Base-by-base conservation (phyloP, 768 basidiomycete genomes). In the Nidula microcarpa region DNA sequence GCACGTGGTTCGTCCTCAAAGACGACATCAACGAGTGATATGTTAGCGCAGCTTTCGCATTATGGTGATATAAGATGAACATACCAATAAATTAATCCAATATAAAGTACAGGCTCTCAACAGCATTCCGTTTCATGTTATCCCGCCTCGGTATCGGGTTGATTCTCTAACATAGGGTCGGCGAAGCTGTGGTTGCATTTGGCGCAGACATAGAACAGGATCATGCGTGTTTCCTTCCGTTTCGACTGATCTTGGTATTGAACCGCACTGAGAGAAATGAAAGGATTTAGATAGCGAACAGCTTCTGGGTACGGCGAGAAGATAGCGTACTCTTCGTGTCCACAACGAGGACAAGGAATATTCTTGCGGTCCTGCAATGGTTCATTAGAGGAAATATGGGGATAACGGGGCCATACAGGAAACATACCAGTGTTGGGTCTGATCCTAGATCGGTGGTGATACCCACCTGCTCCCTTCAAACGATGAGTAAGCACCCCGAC, bases 241-340 rank as follows among this genome's bases (percentile, higher is more conserved):
- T 96, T 95, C 14, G 94, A 97, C 67, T 98, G 96, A 69, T 98
- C 96, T 69, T 98, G 96, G 68, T 89, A 98, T 65, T 91, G 84
- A 4, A 98, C 95, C 49, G 92, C 84, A 64, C 95, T 98, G 62
- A n/a, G 54, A 56, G 48, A 45, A 50, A 30, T 47, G 54, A 37
- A 50, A 41, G 46, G 36, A 43, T 35, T 45, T 39, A 46, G 39
- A 33, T 43, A 49, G 35, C 37, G 45, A 17, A 33, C 14, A 41
- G 32, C 36, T 23, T 36, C 5, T 30, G 52, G 41, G 36, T 32
- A 18, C 43, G 34, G 18, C 44, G 32, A 39, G 41, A 35, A 35
- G n/a, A 74, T 88, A 60, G 4, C 23, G 23, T 65, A 94, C 92
- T 94, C 91, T 60, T 89, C 84, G 57, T 89, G 75, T 36, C 85